Base-by-base conservation (phyloP, 2,329 filamentous ascomycete genomes). In the Orbilia blumenaviensis region DNA sequence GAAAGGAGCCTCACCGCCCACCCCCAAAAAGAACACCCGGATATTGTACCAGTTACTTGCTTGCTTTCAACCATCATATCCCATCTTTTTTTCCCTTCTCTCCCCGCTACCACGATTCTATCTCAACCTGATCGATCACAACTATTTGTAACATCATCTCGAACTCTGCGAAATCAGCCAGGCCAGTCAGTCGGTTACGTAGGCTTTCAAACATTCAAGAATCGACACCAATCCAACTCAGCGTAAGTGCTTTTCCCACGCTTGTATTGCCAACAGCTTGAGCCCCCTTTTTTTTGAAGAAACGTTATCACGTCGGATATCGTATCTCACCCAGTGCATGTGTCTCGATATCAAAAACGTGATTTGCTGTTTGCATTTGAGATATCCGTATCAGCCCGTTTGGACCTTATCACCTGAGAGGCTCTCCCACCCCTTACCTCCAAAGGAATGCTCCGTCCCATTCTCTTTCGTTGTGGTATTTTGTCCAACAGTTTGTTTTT, bases 351-450 rank as follows among this genome's bases (percentile, higher is more conserved):
- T 69, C 48, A 46, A 60, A 12, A 64, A 69, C 42, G 64, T 76
- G 64, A 76, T 76, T 76, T 69, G 72, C 56, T 64, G 71, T 29
- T 76, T 69, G 72, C 56, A 60, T 63, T 29, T 67, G 44, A 34
- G 58, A 4, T 58, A 34, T 61, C 66, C 72, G 72, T 69, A 76
- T 76, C 71, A 64, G 58, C 64, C 72, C 72, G 58, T 58, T 61
- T 23, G 27, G 27, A 44, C 42, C 48, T 25, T 62, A 62, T 67
- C 42, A 67, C 54, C 48, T 62, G 61, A 75, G 63, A 61, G 36
- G 29, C 23, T 58, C 38, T 12, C 21, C 36, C 7, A 18, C 16
- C 54, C 54, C 69, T 66, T 66, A 38, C 72, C 18, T 68, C 25
- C 23, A 56, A 50, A 64, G 58, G 60, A 76, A 76, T 76, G 71